Evolutionary conservation across 176 grass and related monocot genomes (phyloP).

Genomic region (Oryza glumipatula): DNA sequence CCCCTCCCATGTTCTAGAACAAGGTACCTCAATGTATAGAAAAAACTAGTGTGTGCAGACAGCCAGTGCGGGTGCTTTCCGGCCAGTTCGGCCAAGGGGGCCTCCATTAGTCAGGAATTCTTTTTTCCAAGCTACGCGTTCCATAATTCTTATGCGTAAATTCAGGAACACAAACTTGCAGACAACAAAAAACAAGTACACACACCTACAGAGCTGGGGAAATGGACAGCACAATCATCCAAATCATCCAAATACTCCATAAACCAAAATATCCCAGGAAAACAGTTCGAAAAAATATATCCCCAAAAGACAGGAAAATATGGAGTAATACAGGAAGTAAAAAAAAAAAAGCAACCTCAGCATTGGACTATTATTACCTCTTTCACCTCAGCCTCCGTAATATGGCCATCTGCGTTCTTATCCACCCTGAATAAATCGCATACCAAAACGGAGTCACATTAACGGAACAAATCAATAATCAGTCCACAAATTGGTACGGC

Average conservation of each 20-base stretch:
- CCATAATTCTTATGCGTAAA: conserved; percentile 44
- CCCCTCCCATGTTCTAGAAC: conserved; percentile 49
- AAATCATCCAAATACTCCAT: conserved; percentile 44
- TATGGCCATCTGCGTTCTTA: conserved; percentile 90
- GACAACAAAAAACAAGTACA: conserved; percentile 49
- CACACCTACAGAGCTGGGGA: conserved; percentile 22
- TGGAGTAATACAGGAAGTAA: not conserved
- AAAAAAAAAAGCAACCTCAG: conserved; percentile 10
- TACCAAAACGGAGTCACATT: conserved; percentile 17
- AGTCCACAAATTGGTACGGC: not conserved
- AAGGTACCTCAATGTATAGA: conserved; percentile 7
- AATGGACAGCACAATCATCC: conserved; percentile 45
- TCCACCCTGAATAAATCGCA: conserved; percentile 70
- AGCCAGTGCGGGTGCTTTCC: conserved; percentile 55
- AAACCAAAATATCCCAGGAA: conserved; percentile 30
- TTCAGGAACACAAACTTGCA: conserved; percentile 50
- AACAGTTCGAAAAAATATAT: not conserved
- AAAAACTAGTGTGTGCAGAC: conserved; percentile 30
- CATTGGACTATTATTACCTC: conserved; percentile 51
- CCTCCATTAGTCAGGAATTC: conserved; percentile 45
- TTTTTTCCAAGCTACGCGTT: conserved; percentile 38
- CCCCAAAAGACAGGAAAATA: not conserved
- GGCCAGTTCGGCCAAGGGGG: conserved; percentile 51
- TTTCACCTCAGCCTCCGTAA: conserved; percentile 89
- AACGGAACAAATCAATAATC: not conserved